A percentile compares a stretch with the other conserved stretches of the same genome.
Evolutionary conservation across 179 eudicot species (phyloP).

Genomic region (Actinidia polygama): DNA sequence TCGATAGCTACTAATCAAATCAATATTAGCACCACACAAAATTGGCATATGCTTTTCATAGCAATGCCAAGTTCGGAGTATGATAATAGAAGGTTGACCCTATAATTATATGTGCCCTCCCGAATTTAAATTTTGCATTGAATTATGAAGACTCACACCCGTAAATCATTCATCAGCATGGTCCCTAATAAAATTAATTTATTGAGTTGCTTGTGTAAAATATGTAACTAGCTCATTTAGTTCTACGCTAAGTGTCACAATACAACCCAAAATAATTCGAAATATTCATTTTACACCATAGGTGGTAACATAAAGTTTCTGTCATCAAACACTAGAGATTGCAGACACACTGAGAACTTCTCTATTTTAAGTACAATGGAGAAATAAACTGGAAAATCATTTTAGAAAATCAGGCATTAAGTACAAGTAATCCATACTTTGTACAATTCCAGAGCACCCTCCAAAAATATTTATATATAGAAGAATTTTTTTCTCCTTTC

Average conservation of each 20-base stretch:
- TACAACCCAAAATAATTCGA: not conserved
- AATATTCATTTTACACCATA: too few species aligned
- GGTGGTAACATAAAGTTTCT: not conserved
- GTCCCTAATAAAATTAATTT: not conserved
- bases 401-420: not conserved
- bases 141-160: not conserved
- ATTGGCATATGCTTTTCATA: not conserved
- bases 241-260: not conserved
- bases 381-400: not conserved
- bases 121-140: not conserved
- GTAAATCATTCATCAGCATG: constrained; percentile 4
- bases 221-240: not conserved
- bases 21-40: not conserved
- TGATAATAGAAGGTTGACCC: not conserved
- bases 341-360: not conserved
- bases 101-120: not conserved
- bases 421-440: not conserved
- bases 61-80: constrained; percentile 5
- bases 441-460: not conserved
- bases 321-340: not conserved
- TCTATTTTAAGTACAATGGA: not conserved
- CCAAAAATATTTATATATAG: not conserved
- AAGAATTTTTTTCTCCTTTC: not conserved
- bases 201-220: not conserved
- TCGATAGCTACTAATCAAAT: not conserved